Conservation (phyloP, 345 rosid genomes). For the Moricandia moricandioides region DNA sequence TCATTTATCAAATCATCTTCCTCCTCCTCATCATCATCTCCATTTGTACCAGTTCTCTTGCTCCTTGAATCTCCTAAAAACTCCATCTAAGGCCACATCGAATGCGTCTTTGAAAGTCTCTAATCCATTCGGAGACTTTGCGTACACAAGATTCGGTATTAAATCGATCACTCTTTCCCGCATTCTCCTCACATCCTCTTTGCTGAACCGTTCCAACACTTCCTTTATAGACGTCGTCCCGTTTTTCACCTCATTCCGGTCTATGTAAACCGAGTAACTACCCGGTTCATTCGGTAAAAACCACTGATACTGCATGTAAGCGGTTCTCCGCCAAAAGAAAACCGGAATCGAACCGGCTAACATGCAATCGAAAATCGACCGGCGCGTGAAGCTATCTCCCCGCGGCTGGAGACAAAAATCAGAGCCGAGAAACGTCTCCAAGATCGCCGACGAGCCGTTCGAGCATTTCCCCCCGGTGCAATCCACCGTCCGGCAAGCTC, state of each 20-base stretch:
- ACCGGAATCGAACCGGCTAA: conserved; percentile 95
- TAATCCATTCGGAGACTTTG: conserved; percentile 57
- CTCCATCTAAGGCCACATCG: conserved; percentile 88
- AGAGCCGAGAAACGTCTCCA: conserved; percentile 73
- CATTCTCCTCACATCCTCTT: conserved; percentile 66
- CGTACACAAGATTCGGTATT: conserved; percentile 73
- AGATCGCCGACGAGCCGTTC: conserved; percentile 70
- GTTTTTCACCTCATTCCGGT: conserved; percentile 68
- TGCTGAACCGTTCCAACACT: conserved; percentile 63
- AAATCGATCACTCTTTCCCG: conserved; percentile 68
- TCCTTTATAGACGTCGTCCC: conserved; percentile 61
- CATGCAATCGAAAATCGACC: conserved; percentile 95
- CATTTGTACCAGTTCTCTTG: conserved; percentile 69
- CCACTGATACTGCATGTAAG: conserved; percentile 89
- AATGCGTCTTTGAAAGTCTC: conserved; percentile 76
- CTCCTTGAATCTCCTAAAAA: conserved; percentile 70
- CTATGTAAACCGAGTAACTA: conserved; percentile 79
- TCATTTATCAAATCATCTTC: background rate
- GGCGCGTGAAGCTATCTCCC: conserved; percentile 82
- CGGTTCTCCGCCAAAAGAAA: conserved; percentile 85
- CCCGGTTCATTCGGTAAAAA: conserved; percentile 69
- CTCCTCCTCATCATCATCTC: conserved; percentile 34
- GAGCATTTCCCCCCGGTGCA: conserved; percentile 60
- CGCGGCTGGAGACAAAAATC: conserved; percentile 90
- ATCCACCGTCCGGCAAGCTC: conserved; percentile 58